Evolutionary conservation across 2,329 filamentous ascomycete genomes (phyloP), one percentile per base, ranked within the genome.

Genomic region (Diaporthe aspalathi): DNA sequence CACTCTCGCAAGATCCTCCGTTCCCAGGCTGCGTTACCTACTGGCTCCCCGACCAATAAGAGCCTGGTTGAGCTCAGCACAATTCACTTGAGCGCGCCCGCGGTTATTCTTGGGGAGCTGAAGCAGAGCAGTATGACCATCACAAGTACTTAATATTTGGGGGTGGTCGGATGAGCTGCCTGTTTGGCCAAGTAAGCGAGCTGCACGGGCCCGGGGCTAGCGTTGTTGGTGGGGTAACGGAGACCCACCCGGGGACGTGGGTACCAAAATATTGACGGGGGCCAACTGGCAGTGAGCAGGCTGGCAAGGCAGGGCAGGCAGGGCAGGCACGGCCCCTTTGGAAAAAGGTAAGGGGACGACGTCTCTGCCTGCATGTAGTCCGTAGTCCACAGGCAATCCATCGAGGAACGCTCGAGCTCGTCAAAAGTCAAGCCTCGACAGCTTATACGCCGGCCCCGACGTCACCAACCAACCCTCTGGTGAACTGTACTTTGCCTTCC

Each of bases 211-310:
- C 45, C 53, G 29, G 32, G 12, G 29, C 32, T 60, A 43, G 22
- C 6, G 24, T 1, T 27, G 67, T 68, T 68, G 67, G 47, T 68
- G 67, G 67, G 67, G 67, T 29, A 68, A 68, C 67, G 16, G 43
- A 11, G 67, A 35, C 32, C 53, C 67, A 60, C 53, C 16, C 60
- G 60, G 29, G 29, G 60, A 49, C 45, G 45, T 65, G 60, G 60
- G 60, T 20, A 54, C 35, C 67, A 68, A 68, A 68, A 60, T 68
- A 68, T 68, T 40, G 43, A 56, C 53, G 24, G 35, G 54, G 54
- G 53, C 54, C 53, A 60, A 68, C 67, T 60, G 53, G 38, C 63
- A 67, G 53, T 47, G 54, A 32, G 32, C 32, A 32, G n/a, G n/a
- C n/a, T n/a, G n/a, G n/a, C n/a, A n/a, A n/a, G n/a, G n/a, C n/a